Evolutionary conservation across 2,329 filamentous ascomycete genomes (phyloP).

Genomic region (Fusarium sp.): DNA sequence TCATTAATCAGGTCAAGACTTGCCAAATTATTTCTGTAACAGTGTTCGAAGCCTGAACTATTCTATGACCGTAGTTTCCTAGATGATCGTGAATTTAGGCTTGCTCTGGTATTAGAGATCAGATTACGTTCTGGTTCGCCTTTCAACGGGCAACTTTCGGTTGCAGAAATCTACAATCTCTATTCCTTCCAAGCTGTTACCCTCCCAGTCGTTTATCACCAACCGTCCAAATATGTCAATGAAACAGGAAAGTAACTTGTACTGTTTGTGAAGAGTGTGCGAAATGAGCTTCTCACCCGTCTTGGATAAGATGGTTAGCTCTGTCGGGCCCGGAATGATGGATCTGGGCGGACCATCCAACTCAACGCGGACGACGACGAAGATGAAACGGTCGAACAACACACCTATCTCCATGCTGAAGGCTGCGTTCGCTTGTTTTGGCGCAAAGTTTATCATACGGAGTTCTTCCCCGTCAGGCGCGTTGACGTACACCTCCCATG

Average conservation of each 20-base stretch:
- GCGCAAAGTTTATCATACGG: background rate
- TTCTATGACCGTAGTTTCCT: too few species aligned
- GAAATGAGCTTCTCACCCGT: slow-evolving; percentile 10
- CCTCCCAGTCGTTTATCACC: background rate
- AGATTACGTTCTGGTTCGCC: too few species aligned
- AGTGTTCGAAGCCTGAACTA: too few species aligned
- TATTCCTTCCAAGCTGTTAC: background rate
- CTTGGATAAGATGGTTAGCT: slow-evolving; percentile 16
- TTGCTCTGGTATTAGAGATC: too few species aligned
- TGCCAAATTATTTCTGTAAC: too few species aligned
- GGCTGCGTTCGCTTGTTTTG: background rate
- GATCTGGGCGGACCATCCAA: too few species aligned
- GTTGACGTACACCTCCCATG: background rate
- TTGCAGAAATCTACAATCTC: slow-evolving; percentile 19
- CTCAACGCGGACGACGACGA: background rate
- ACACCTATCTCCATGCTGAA: background rate
- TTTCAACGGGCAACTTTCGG: background rate
- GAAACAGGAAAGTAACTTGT: background rate
- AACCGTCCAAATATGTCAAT: slow-evolving; percentile 22
- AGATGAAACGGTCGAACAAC: slow-evolving; percentile 29
- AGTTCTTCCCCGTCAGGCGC: background rate
- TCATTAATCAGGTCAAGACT: too few species aligned
- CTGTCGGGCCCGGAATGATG: background rate
- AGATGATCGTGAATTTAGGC: too few species aligned
- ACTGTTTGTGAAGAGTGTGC: background rate